Conservation (phyloP, 2,329 filamentous ascomycete genomes). For the Pseudogymnoascus sp. region DNA sequence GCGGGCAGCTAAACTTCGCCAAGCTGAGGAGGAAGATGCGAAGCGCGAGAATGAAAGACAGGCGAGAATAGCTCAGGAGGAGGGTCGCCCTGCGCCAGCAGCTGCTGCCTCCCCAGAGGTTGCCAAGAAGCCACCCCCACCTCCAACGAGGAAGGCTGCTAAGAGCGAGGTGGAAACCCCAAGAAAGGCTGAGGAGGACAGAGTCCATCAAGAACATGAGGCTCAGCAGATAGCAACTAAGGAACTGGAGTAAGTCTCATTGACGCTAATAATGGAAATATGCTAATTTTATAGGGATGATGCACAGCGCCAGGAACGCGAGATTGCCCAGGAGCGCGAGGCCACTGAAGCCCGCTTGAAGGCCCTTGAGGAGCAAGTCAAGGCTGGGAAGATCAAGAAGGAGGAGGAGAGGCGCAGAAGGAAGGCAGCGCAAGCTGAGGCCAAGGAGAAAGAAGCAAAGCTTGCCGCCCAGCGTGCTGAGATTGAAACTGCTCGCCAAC, state of each 20-base stretch:
- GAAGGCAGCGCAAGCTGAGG: conserved; percentile 78
- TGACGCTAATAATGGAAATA: conserved; percentile 6
- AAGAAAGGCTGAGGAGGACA: conserved; percentile 60
- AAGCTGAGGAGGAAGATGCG: conserved; percentile 91
- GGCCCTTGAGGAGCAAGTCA: conserved; percentile 88
- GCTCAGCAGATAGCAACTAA: conserved; percentile 67
- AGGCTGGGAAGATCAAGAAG: conserved; percentile 89
- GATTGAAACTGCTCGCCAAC: conserved; percentile 83
- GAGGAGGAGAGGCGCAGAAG: conserved; percentile 91
- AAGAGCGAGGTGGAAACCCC: conserved; percentile 54
- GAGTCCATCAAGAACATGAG: conserved; percentile 64
- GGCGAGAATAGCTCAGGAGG: conserved; percentile 30
- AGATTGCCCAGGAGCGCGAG: conserved; percentile 71
- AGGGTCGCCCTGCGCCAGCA: conserved; percentile 26
- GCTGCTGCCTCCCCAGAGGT: conserved; percentile 16
- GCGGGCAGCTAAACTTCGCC: conserved; percentile 75
- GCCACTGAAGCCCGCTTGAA: conserved; percentile 76
- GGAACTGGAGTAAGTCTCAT: conserved; percentile 70
- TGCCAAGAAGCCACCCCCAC: conserved; percentile 69
- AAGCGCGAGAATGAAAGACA: conserved; percentile 83
- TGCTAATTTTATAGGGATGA: conserved; percentile 52
- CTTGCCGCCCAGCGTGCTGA: conserved; percentile 82
- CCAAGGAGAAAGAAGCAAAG: conserved; percentile 81
- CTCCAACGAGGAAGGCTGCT: conserved; percentile 67
- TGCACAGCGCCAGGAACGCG: conserved; percentile 69